Evolutionary conservation across 2,329 filamentous ascomycete genomes (phyloP).

Genomic region (Endothia cerciana): DNA sequence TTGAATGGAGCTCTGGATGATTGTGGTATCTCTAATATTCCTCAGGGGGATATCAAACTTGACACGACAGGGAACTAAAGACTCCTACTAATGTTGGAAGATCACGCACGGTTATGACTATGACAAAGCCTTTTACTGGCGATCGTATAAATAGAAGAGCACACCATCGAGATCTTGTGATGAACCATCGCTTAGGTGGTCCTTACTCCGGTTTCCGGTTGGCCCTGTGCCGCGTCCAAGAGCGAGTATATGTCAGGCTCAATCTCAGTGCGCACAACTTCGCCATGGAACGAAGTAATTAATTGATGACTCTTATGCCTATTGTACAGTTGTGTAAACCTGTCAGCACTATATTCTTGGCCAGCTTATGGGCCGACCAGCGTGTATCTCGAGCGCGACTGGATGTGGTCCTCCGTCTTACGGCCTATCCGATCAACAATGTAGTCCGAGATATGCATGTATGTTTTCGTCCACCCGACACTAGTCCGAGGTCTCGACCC

Average conservation of each 20-base stretch:
- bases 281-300: background rate
- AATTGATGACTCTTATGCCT: background rate
- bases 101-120: conserved; percentile 11
- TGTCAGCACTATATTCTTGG: conserved; percentile 3
- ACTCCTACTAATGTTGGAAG: conserved; percentile 9
- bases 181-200: background rate
- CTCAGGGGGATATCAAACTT: conserved; percentile 8
- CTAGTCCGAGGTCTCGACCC: background rate
- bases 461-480: background rate
- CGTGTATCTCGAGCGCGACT: background rate
- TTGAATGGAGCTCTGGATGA: conserved; percentile 19
- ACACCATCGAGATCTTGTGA: background rate
- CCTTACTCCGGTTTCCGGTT: background rate
- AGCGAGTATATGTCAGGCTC: background rate
- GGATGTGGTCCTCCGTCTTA: background rate
- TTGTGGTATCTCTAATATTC: conserved; percentile 10
- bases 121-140: background rate
- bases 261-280: background rate
- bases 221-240: background rate
- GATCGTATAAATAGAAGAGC: background rate
- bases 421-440: background rate
- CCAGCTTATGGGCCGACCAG: background rate
- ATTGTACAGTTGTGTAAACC: background rate
- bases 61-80: background rate
- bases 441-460: background rate